Conservation (phyloP, 345 rosid species). For the Sonneratia alba region DNA sequence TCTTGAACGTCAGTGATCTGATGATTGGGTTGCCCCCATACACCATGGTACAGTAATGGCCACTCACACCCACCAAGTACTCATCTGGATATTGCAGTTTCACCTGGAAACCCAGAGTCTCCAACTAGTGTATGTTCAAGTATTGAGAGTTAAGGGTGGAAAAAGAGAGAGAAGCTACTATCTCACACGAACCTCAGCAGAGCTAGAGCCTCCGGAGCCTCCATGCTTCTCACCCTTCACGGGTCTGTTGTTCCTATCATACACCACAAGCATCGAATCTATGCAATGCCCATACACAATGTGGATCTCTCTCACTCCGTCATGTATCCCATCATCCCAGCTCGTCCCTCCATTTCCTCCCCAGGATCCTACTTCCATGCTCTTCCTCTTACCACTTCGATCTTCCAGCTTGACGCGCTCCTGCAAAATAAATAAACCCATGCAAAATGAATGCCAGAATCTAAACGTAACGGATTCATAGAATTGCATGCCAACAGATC, state of each 20-base stretch:
- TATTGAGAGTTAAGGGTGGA: background rate
- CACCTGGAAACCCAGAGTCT: slow-evolving; percentile 24
- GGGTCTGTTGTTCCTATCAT: slow-evolving; percentile 56
- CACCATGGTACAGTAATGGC: slow-evolving; percentile 48
- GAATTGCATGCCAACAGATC: background rate
- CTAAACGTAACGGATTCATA: background rate
- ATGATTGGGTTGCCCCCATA: slow-evolving; percentile 53
- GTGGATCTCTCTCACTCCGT: slow-evolving; percentile 58
- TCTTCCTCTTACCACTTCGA: slow-evolving; percentile 19
- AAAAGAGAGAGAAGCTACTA: background rate
- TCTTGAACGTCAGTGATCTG: slow-evolving; percentile 55
- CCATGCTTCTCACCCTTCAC: slow-evolving; percentile 53
- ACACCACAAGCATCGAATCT: slow-evolving; percentile 50
- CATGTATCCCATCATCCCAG: slow-evolving; percentile 67
- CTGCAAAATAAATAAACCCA: slow-evolving; percentile 8
- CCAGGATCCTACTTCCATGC: slow-evolving; percentile 55
- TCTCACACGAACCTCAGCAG: slow-evolving; percentile 33
- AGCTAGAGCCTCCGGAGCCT: slow-evolving; percentile 49
- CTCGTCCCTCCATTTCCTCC: slow-evolving; percentile 67
- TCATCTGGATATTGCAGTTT: slow-evolving; percentile 74
- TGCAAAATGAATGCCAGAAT: background rate
- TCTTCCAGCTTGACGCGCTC: slow-evolving; percentile 15
- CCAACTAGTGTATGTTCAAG: background rate
- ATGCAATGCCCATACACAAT: slow-evolving; percentile 54
- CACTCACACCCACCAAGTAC: slow-evolving; percentile 44